Conservation (phyloP, 495 filamentous ascomycete species). For the Talaromyces wortmannii region DNA sequence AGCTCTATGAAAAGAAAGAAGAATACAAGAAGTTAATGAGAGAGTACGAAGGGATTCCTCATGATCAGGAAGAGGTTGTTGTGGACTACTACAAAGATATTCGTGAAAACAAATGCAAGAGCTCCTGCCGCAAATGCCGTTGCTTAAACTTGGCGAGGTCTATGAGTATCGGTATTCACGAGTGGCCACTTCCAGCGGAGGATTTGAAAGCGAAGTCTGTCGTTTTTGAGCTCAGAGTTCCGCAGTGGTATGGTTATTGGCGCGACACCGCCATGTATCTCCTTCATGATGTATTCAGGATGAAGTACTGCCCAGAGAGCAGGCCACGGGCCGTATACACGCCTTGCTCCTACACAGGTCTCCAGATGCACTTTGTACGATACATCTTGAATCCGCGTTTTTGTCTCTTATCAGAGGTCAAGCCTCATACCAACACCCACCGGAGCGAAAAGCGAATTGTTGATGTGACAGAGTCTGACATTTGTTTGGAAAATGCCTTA, state of each 20-base stretch:
- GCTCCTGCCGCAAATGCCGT: conserved; percentile 19
- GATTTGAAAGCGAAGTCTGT: conserved; percentile 26
- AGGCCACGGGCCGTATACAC: conserved; percentile 9
- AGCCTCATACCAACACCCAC: conserved; percentile 20
- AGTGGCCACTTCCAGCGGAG: conserved; percentile 53
- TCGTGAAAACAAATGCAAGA: neutral
- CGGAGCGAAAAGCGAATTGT: conserved; percentile 9
- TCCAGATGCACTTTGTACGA: neutral
- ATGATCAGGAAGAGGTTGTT: too few relatives aligned
- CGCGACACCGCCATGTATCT: conserved; percentile 35
- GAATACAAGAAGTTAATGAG: too few relatives aligned
- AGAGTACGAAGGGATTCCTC: too few relatives aligned
- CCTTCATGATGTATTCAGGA: conserved; percentile 22
- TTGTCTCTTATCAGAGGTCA: conserved; percentile 18
- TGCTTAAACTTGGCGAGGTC: conserved; percentile 11
- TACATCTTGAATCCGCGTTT: neutral
- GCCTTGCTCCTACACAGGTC: conserved; percentile 4
- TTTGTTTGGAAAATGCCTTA: conserved; percentile 8
- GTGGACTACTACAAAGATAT: too few relatives aligned
- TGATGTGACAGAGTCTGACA: conserved; percentile 10
- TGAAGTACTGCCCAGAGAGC: conserved; percentile 2
- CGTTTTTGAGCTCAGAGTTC: conserved; percentile 51
- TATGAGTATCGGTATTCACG: conserved; percentile 43
- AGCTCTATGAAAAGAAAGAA: too few relatives aligned
- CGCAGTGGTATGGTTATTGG: conserved; percentile 40